Percentiles rank a stretch among this genome's conserved stretches.
Evolutionary conservation across 78 protist genomes (phyloP).

Genomic region (Anaeramoeba flamelloides): DNA sequence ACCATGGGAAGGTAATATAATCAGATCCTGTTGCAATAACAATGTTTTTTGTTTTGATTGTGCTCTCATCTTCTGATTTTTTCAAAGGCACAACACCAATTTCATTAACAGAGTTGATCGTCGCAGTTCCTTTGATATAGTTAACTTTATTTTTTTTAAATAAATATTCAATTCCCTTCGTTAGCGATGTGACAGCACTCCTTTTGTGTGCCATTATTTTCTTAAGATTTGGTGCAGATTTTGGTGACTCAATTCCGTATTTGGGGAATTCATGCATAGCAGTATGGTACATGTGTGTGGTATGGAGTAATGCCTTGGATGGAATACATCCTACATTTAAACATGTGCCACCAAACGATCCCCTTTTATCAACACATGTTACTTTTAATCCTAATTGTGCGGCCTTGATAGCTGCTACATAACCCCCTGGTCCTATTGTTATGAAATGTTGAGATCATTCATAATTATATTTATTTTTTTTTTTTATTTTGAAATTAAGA

Average conservation of each 20-base stretch:
- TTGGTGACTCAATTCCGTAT: slow-evolving; percentile 39
- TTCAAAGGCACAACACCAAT: background rate
- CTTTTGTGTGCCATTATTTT: background rate
- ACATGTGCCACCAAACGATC: slow-evolving; percentile 83
- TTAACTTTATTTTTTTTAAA: slow-evolving; percentile 76
- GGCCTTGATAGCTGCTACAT: slow-evolving; percentile 89
- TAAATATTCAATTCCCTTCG: slow-evolving; percentile 82
- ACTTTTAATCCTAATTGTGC: background rate
- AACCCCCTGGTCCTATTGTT: slow-evolving; percentile 99
- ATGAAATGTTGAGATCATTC: too few relatives aligned
- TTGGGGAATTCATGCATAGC: slow-evolving; percentile 38
- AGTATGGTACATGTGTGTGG: slow-evolving; percentile 74
- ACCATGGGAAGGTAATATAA: background rate
- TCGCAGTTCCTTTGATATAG: background rate
- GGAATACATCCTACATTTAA: slow-evolving; percentile 99
- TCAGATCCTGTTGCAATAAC: slow-evolving; percentile 60
- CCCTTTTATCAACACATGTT: background rate
- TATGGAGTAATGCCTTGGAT: slow-evolving; percentile 89
- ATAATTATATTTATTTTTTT: too few relatives aligned
- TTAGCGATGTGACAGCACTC: slow-evolving; percentile 33
- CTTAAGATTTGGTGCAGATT: background rate
- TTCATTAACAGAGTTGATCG: background rate
- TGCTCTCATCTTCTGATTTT: background rate
- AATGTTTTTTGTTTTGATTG: slow-evolving; percentile 54
- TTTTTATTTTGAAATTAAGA: too few relatives aligned